Evolutionary conservation across 176 grass and related monocot genomes (phyloP).

Genomic region (Thalia dealbata): DNA sequence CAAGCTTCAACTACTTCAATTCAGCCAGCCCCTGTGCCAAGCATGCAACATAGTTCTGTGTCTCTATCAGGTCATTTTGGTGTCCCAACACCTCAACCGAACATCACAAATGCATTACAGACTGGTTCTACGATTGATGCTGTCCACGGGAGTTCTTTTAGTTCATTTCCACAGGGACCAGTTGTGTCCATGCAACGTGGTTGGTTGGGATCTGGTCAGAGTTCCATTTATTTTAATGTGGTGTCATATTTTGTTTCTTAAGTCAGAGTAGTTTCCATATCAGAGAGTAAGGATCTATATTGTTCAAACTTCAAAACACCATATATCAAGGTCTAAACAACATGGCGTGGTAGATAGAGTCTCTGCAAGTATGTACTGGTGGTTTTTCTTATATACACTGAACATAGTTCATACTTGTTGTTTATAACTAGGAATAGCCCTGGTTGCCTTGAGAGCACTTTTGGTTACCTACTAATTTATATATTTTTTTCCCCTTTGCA

Average conservation of each 20-base stretch:
- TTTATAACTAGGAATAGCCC: not conserved
- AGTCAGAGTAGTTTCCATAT: no score
- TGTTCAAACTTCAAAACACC: no score
- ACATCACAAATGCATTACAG: conserved; percentile 47
- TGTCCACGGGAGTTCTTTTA: conserved; percentile 49
- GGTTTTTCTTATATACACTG: not conserved
- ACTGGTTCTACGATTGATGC: conserved; percentile 39
- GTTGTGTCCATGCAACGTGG: conserved; percentile 26
- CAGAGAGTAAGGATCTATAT: no score
- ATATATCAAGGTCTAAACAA: no score
- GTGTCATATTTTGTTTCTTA: no score
- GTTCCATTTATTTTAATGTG: no score
- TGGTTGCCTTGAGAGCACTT: conserved; percentile 8
- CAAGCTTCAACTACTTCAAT: conserved; percentile 32
- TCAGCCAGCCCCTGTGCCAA: conserved; percentile 36
- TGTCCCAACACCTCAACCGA: conserved; percentile 50
- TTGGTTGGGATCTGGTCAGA: no score
- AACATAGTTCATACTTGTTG: not conserved
- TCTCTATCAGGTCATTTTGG: conserved; percentile 47
- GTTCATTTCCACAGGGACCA: conserved; percentile 52
- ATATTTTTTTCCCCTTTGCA: conserved; percentile 27
- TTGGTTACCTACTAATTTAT: conserved; percentile 19
- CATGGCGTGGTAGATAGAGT: no score
- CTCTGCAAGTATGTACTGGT: not conserved
- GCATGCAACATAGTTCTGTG: conserved; percentile 46